These are phyloP conservation scores for Exophiala viscosa DNA, from an alignment of 2,329 filamentous ascomycete species.

Conservation along the genomic window DNA sequence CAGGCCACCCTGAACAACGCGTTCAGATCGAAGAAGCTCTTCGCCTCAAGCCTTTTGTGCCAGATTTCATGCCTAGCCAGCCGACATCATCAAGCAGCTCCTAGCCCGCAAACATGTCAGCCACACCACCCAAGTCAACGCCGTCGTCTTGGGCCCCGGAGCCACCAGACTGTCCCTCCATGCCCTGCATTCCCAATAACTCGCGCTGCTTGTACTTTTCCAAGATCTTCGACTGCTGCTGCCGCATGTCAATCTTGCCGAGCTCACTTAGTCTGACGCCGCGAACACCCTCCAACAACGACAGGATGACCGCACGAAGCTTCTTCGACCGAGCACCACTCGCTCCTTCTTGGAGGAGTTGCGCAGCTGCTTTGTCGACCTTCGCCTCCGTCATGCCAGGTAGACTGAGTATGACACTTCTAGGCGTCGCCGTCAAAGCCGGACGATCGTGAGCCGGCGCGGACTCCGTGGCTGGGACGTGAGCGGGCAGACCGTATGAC, in stretches of 20 bases:
- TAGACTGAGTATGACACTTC: conserved; percentile 71
- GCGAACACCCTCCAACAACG: conserved; percentile 79
- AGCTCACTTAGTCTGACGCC: conserved; percentile 91
- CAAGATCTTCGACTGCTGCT: conserved; percentile 24
- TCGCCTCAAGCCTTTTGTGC: background rate
- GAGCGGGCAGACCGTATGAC: conserved; percentile 56
- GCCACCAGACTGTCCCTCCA: conserved; percentile 36
- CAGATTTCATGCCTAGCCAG: background rate
- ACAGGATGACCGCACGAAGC: conserved; percentile 76
- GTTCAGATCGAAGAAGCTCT: background rate
- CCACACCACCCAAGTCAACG: conserved; percentile 50
- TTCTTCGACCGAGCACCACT: conserved; percentile 60
- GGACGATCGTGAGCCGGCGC: conserved; percentile 22
- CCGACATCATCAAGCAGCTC: conserved; percentile 1
- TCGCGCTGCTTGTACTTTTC: conserved; percentile 29
- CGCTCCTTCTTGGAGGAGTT: conserved; percentile 54
- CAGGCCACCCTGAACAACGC: too few relatives aligned
- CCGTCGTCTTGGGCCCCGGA: conserved; percentile 45
- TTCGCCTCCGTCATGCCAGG: conserved; percentile 69
- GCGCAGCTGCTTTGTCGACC: conserved; percentile 62
- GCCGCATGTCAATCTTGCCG: conserved; percentile 63
- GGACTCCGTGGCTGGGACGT: conserved; percentile 23
- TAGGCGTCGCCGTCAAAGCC: conserved; percentile 64
- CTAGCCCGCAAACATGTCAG: conserved; percentile 51
- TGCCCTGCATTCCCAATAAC: conserved; percentile 26